Percentiles rank a stretch among this genome's conserved stretches.
These are phyloP conservation scores for Penicillium sp. DNA, from an alignment of 2,329 filamentous ascomycete genomes.

Conservation along the genomic window DNA sequence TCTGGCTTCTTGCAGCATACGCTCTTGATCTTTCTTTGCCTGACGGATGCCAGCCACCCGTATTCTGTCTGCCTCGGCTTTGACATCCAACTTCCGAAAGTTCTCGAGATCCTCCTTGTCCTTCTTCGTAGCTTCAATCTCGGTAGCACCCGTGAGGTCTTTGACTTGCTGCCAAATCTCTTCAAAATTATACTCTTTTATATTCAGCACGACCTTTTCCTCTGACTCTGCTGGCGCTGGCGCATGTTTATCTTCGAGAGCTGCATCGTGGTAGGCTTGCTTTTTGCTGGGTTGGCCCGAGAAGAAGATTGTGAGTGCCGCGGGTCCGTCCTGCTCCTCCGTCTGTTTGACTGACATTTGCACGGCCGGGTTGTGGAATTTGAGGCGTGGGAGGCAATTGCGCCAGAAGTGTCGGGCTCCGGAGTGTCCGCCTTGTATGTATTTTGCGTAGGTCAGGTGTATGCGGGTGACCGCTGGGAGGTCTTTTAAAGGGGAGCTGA, in stretches of 20 bases:
- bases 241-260: constrained; percentile 31
- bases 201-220: constrained; percentile 32
- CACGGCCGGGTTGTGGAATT: constrained; percentile 87
- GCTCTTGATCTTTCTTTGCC: constrained; percentile 43
- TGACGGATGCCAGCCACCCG: constrained; percentile 37
- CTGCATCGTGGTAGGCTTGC: constrained; percentile 21
- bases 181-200: constrained; percentile 36
- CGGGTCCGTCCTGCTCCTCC: constrained; percentile 44
- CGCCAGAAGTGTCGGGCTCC: constrained; percentile 80
- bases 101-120: constrained; percentile 35
- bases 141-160: constrained; percentile 37
- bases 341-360: constrained; percentile 78
- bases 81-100: constrained; percentile 30
- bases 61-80: constrained; percentile 36
- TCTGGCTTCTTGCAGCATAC: constrained; percentile 41
- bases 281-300: constrained; percentile 28
- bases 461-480: constrained; percentile 39
- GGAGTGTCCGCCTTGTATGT: constrained; percentile 37
- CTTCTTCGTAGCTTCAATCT: constrained; percentile 28
- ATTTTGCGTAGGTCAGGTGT: constrained; percentile 42
- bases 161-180: constrained; percentile 44
- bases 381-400: constrained; percentile 74
- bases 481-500: constrained; percentile 27
- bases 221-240: constrained; percentile 29
- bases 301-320: constrained; percentile 42